Conservation (phyloP, 1,139 yeast species). For the Geotrichum bryndzae region DNA sequence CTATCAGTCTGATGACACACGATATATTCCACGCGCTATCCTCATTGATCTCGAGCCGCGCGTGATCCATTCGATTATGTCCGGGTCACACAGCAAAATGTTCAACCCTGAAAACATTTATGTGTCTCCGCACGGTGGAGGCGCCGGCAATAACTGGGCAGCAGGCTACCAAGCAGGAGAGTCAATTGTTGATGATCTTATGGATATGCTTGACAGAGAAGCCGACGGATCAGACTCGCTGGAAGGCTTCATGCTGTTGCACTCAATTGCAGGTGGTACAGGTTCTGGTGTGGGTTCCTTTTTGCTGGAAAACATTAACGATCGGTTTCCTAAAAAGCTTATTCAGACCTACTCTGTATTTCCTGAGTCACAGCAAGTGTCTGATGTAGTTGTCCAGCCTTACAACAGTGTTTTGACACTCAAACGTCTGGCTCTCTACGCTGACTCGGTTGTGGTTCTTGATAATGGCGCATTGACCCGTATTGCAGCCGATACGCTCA, state of each 20-base stretch:
- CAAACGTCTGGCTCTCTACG: constrained; percentile 70
- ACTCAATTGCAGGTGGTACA: constrained; percentile 98
- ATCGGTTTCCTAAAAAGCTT: constrained; percentile 75
- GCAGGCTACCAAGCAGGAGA: constrained; percentile 79
- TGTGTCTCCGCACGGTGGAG: constrained; percentile 66
- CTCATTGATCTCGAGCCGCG: constrained; percentile 88
- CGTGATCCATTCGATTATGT: constrained; percentile 62
- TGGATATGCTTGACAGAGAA: constrained; percentile 84
- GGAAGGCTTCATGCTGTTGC: constrained; percentile 84
- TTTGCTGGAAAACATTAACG: constrained; percentile 69
- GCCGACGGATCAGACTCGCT: constrained; percentile 85
- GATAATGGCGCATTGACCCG: constrained; percentile 81
- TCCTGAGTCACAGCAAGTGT: constrained; percentile 65
- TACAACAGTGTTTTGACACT: constrained; percentile 82
- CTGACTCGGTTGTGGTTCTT: constrained; percentile 81
- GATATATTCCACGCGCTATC: constrained; percentile 83
- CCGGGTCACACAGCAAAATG: constrained; percentile 51
- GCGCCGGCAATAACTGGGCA: constrained; percentile 94
- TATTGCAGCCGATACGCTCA: constrained; percentile 52
- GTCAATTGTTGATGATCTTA: constrained; percentile 58
- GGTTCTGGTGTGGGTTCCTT: constrained; percentile 93
- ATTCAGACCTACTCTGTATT: constrained; percentile 83
- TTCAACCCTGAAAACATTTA: constrained; percentile 83
- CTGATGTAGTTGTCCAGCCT: constrained; percentile 96
- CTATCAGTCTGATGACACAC: constrained; percentile 65